These are phyloP conservation scores for Boletus tomentosulus DNA, from an alignment of 768 basidiomycete species.

Conservation along the genomic window DNA sequence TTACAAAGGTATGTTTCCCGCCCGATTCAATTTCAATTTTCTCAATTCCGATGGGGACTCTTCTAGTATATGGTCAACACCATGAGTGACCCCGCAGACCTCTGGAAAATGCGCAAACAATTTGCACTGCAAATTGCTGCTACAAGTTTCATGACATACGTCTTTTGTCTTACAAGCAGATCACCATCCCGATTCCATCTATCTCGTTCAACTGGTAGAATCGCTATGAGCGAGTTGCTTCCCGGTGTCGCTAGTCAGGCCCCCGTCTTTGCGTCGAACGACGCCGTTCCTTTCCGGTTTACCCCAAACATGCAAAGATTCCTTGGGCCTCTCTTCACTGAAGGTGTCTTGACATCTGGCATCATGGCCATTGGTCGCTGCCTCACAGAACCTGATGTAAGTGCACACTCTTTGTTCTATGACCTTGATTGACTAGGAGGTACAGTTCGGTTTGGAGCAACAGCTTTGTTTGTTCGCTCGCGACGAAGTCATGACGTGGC, in stretches of 20 bases:
- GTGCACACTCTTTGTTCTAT: slow-evolving; percentile 11
- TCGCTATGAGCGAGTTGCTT: slow-evolving; percentile 90
- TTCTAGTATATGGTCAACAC: slow-evolving; percentile 84
- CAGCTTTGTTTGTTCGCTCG: slow-evolving; percentile 87
- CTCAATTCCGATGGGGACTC: not conserved
- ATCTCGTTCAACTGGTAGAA: slow-evolving; percentile 82
- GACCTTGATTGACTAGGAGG: not conserved
- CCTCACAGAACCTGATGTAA: slow-evolving; percentile 87
- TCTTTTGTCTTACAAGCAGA: slow-evolving; percentile 79
- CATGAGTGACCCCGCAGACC: slow-evolving; percentile 77
- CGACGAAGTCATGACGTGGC: slow-evolving; percentile 86
- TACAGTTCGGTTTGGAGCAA: slow-evolving; percentile 86
- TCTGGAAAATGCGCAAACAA: slow-evolving; percentile 98
- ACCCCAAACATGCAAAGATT: slow-evolving; percentile 96
- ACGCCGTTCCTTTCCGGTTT: slow-evolving; percentile 93
- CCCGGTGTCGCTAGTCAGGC: slow-evolving; percentile 56
- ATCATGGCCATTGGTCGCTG: slow-evolving; percentile 90
- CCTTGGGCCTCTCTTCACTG: slow-evolving; percentile 81
- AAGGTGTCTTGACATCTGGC: slow-evolving; percentile 82
- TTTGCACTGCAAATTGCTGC: slow-evolving; percentile 88
- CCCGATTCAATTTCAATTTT: not conserved
- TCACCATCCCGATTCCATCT: slow-evolving; percentile 82
- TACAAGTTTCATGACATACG: slow-evolving; percentile 87
- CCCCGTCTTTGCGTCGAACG: slow-evolving; percentile 70
- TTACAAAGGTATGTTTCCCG: slow-evolving; percentile 59